Evolutionary conservation across 306 rosid genomes (phyloP), one percentile per base, ranked within the genome.

Genomic region (apple (Malus domestica)): DNA sequence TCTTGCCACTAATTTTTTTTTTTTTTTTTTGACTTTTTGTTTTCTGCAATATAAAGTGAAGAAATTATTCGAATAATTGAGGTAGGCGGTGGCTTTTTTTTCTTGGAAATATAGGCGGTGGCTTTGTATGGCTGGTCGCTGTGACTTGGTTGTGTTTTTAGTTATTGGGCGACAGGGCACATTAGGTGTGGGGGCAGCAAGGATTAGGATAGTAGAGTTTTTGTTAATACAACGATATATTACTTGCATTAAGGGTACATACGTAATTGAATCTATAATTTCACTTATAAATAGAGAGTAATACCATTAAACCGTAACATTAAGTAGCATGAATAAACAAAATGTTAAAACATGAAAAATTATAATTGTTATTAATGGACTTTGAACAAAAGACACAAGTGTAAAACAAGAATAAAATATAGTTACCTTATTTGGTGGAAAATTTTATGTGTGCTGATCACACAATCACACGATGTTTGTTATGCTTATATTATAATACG

Each of bases 51-150:
- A 19, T n/a, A n/a, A n/a, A n/a, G 19, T 62, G 18, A 62, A 4
- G 23, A 33, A 33, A 19, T 65, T 40, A 40, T 12, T 67, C 55
- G 45, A 27, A 74, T 59, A 46, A 25, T 58, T 23, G 69, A n/a
- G 45, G 78, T 73, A 69, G 69, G 3, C 29, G 45, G 77, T 60
- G 68, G 44, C 44, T 42, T 40, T 72, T 23, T 23, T 23, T 23
- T 23, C 1, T 23, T 23, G 25, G 25, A 23, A 23, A 23, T 23
- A 23, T 73, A 69, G 59, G 3, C 29, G 45, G 77, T 60, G 68
- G 44, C 44, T 42, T 40, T 72, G 15, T 23, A 22, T n/a, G 68
- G 57, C 14, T n/a, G 12, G 5, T 0, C 32, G 68, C 14, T 18
- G 61, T 74, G 70, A 74, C 20, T 29, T 2, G 30, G 27, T 10